These are phyloP conservation scores for Penicillium palitans DNA, from an alignment of 2,329 filamentous ascomycete genomes.

Conservation along the genomic window DNA sequence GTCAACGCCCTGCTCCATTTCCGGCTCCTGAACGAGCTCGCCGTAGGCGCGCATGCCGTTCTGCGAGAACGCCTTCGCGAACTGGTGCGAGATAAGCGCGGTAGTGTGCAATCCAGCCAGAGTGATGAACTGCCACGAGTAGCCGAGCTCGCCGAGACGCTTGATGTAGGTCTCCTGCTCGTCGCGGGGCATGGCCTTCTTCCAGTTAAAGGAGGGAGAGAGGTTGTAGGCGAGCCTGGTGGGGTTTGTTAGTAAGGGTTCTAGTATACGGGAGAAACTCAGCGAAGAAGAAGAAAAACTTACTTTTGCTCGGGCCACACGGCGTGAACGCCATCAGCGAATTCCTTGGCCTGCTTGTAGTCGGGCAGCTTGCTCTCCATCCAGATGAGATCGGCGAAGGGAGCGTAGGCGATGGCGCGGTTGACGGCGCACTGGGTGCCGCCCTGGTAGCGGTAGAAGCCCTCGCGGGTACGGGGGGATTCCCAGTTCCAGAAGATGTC, in stretches of 20 bases:
- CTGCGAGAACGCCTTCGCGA: slow-evolving; percentile 76
- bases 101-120: slow-evolving; percentile 94
- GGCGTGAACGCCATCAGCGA: slow-evolving; percentile 88
- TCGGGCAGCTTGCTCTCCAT: slow-evolving; percentile 99
- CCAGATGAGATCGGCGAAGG: slow-evolving; percentile 96
- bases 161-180: slow-evolving; percentile 98
- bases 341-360: slow-evolving; percentile 85
- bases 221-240: slow-evolving; percentile 91
- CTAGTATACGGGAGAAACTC: neutral
- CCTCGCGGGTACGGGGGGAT: slow-evolving; percentile 85
- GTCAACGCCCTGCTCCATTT: slow-evolving; percentile 87
- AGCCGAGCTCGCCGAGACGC: slow-evolving; percentile 80
- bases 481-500: slow-evolving; percentile 97
- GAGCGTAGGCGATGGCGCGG: slow-evolving; percentile 85
- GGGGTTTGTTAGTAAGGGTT: slow-evolving; percentile 19
- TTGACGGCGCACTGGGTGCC: slow-evolving; percentile 90
- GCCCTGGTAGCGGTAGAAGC: slow-evolving; percentile 89
- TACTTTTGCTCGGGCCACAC: slow-evolving; percentile 96
- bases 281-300: slow-evolving; percentile 36
- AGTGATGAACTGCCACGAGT: slow-evolving; percentile 99
- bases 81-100: slow-evolving; percentile 85
- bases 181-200: slow-evolving; percentile 83
- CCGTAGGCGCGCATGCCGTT: slow-evolving; percentile 95
- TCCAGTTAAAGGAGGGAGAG: slow-evolving; percentile 99
- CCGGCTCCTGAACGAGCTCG: slow-evolving; percentile 95